Percentiles rank a stretch among this genome's conserved stretches.
phyloP scores from a whole-genome alignment of 169 alveolate species.

The Eimeria brunetti region DNA sequence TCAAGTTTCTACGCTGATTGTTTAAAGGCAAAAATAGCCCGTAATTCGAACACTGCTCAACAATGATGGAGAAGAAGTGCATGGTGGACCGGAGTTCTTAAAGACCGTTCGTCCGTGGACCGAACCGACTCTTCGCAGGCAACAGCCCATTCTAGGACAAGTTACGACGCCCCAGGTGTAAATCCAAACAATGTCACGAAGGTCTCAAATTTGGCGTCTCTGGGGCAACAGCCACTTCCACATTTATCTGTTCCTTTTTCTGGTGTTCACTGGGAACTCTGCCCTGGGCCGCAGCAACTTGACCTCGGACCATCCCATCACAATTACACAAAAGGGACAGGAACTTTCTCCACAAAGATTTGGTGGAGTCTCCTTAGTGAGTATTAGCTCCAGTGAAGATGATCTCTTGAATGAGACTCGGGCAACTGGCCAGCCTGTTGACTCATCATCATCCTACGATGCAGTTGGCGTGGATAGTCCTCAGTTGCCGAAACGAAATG shows the following conservation, averaged over 20 bases:
- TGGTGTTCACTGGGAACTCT: constrained; percentile 9
- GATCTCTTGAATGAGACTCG: background rate
- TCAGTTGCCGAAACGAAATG: background rate
- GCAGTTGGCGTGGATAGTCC: background rate
- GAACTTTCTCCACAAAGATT: background rate
- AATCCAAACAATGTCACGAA: background rate
- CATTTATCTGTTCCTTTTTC: background rate
- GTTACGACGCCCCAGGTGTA: background rate
- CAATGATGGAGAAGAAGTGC: background rate
- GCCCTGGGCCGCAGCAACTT: constrained; percentile 26
- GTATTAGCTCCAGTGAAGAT: background rate
- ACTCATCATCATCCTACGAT: background rate
- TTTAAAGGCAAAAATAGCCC: background rate
- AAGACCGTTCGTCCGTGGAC: background rate
- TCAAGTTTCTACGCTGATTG: background rate
- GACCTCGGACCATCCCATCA: background rate
- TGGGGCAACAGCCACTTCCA: background rate
- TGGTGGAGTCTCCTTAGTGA: background rate
- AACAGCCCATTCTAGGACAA: background rate
- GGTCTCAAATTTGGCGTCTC: background rate
- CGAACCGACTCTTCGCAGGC: background rate
- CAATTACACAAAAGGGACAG: background rate
- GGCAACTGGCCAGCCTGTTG: background rate
- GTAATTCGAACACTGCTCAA: background rate
- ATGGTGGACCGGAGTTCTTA: background rate